Evolutionary conservation across 2,329 filamentous ascomycete species (phyloP), one percentile per base, ranked within the genome.

Genomic region (Cercospora berteroae): DNA sequence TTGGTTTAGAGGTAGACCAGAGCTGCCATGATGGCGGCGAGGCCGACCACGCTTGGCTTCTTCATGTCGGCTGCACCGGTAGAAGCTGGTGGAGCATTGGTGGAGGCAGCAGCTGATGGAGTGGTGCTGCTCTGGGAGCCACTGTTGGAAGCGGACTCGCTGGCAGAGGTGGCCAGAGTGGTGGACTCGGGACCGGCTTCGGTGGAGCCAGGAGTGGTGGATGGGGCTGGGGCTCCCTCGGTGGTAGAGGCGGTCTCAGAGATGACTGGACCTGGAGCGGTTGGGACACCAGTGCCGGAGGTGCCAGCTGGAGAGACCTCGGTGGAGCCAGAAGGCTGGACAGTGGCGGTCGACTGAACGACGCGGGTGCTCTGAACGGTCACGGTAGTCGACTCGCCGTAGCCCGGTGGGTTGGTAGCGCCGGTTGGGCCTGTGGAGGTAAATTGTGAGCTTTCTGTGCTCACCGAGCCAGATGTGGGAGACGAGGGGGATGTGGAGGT

Each of bases 11-110:
- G 61, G 64, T 70, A 67, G 57, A 68, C 60, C 58, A 73, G 52
- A 55, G 71, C 72, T 60, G 70, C 72, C 48, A 69, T 60, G 65
- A 69, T 60, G 56, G 70, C 72, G 20, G 69, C 71, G 58, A 71
- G 63, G 25, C 70, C 71, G 52, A 70, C 64, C 39, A 70, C 60
- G 58, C 66, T 65, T 60, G 71, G 70, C 36, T 71, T 60, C 48
- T 68, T 68, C 56, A 64, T 58, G 62, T 63, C 57, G 65, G 68
- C 72, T 44, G 67, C 72, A 57, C 66, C 63, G 60, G 65, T 67
- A 23, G 65, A 25, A 58, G 61, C 55, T 18, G 65, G 60, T 42
- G 73, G 69, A 31, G 72, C 71, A 13, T 63, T 59, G 52, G 71
- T 74, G 25, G 67, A 69, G 29, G 3, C 44, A 23, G 61, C 50